Conservation (phyloP, 139 green algal species). For the Chlorella sp. region DNA sequence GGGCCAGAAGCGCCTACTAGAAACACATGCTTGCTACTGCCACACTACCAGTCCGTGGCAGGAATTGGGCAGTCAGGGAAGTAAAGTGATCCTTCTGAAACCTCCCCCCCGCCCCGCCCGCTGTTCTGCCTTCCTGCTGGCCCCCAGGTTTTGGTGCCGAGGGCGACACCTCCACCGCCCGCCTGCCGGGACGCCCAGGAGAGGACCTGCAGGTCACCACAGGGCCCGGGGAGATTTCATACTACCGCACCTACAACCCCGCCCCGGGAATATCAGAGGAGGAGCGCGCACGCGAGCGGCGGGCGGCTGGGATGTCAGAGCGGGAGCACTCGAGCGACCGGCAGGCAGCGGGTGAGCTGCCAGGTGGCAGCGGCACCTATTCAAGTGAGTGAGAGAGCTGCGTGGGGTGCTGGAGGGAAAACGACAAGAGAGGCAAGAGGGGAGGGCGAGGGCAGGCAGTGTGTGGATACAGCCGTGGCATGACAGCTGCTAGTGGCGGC, state of each 20-base stretch:
- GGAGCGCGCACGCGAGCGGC: background rate
- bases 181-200: background rate
- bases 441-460: no score
- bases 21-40: no score
- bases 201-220: constrained; percentile 5
- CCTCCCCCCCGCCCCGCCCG: background rate
- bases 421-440: no score
- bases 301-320: background rate
- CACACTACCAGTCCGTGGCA: no score
- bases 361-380: background rate
- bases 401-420: no score
- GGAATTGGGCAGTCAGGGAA: no score
- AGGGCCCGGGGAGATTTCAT: background rate
- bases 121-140: background rate
- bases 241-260: background rate
- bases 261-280: background rate
- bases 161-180: background rate
- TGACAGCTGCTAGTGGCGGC: no score
- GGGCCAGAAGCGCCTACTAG: no score
- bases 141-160: background rate
- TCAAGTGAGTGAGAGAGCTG: no score
- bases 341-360: background rate
- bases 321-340: background rate
- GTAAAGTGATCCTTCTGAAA: no score
- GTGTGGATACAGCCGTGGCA: no score